Base-by-base conservation (phyloP, 2,329 filamentous ascomycete species). In the Paramyrothecium roridum region DNA sequence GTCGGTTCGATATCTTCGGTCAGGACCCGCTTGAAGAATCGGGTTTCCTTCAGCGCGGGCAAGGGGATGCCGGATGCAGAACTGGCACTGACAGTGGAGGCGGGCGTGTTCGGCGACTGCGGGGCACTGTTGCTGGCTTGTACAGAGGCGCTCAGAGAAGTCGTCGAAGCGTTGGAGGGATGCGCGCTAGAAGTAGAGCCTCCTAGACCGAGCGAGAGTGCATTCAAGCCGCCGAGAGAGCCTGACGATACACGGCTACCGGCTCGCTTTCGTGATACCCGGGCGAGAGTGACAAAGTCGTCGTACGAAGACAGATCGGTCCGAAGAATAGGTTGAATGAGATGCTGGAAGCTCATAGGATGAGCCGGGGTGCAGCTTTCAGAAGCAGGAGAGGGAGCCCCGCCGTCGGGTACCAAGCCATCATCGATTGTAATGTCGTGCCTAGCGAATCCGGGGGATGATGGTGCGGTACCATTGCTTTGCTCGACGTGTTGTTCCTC, bases 1-100 rank as follows among this genome's bases (percentile, higher is more conserved):
- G 95, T 96, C 1, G 95, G 95, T 68, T 99, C 95, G 55, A 99
- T 91, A 67, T 99, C 95, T 70, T 99, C 95, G 20, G 85, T 81
- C 23, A 98, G 73, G 7, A 87, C 87, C 49, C 95, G 87, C 76
- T 98, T 98, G 76, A 93, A 99, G 68, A 98, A 99, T 61, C 89
- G 91, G 26, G 89, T 91, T 55, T 98, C 95, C 67, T 95, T 96
- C 45, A 99, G 76, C 4, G 87, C 85, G 3, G 83, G 85, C 34
- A 83, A 59, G 22, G 67, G 68, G 13, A 65, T 59, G 17, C 59
- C 57, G 12, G 66, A 62, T 34, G 71, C 62, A 40, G 80, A 80
- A 50, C 67, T 68, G 13, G 72, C 68, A 62, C 80, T 83, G 43
- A 75, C 65, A 8, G 71, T 79, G 52, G 77, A 87, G 61, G 80